These are phyloP conservation scores for Colletotrichum tropicale DNA, from an alignment of 2,329 filamentous ascomycete genomes.

Conservation along the genomic window DNA sequence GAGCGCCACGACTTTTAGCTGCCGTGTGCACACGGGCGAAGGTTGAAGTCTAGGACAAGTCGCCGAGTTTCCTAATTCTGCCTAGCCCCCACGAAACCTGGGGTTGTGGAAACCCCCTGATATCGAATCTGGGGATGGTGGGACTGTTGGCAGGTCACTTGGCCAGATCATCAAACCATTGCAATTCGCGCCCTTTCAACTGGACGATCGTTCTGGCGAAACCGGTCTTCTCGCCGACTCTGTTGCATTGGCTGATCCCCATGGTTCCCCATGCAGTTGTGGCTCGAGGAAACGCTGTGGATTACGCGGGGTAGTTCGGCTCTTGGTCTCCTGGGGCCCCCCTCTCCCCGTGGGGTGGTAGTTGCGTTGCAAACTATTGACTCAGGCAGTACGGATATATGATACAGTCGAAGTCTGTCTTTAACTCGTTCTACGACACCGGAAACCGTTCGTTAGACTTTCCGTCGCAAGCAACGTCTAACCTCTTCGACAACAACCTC, in stretches of 20 bases:
- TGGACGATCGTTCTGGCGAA: neutral
- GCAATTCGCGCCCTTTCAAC: neutral
- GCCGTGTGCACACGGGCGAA: neutral
- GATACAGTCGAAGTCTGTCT: neutral
- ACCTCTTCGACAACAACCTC: neutral
- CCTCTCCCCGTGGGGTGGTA: neutral
- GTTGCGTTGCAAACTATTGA: neutral
- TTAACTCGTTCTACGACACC: neutral
- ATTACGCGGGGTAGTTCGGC: slow-evolving; percentile 19
- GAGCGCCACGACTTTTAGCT: neutral
- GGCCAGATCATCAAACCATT: neutral
- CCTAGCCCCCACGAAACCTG: neutral
- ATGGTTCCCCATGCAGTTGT: neutral
- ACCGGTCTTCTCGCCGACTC: slow-evolving; percentile 2
- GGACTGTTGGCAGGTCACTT: neutral
- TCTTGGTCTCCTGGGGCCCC: neutral
- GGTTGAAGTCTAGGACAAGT: neutral
- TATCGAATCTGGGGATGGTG: neutral
- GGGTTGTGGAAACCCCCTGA: neutral
- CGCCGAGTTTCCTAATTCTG: slow-evolving; percentile 9
- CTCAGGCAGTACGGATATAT: slow-evolving; percentile 4
- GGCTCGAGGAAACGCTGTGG: neutral
- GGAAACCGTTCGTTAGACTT: neutral
- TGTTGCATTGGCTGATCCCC: neutral
- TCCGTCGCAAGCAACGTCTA: neutral